Evolutionary conservation across 139 green algal species (phyloP).

Genomic region (Gonium pectorale): DNA sequence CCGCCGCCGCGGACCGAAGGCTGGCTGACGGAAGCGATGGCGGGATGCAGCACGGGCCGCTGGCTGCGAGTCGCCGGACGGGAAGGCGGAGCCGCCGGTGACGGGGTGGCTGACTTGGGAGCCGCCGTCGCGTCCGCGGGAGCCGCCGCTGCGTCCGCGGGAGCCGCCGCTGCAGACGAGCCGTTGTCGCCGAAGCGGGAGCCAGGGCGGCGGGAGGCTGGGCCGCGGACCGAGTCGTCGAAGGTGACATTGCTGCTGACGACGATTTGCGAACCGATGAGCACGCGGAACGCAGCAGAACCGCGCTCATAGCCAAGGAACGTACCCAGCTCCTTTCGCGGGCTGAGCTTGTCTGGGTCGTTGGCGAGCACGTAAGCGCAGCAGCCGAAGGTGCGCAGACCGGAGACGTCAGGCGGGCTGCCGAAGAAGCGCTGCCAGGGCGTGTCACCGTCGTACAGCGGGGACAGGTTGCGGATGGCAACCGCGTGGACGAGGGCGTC

Average conservation of each 20-base stretch:
- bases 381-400: not conserved
- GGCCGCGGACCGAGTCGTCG: not conserved
- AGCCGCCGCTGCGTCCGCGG: not conserved
- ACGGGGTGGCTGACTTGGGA: too few species aligned
- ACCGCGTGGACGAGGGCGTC: not conserved
- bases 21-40: too few species aligned
- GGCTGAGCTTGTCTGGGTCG: constrained; percentile 43
- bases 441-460: not conserved
- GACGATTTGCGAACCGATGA: not conserved
- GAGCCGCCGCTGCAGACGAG: too few species aligned
- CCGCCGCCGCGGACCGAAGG: too few species aligned
- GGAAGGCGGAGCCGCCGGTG: too few species aligned
- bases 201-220: not conserved
- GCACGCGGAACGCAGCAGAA: constrained; percentile 38
- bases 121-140: too few species aligned
- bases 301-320: constrained; percentile 38
- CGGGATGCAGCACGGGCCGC: too few species aligned
- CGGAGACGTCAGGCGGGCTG: not conserved
- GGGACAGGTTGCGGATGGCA: constrained; percentile 14
- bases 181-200: too few species aligned
- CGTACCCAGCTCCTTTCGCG: not conserved
- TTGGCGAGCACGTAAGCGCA: constrained; percentile 11
- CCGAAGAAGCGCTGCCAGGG: constrained; percentile 10
- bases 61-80: too few species aligned
- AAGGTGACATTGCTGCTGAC: not conserved